Evolutionary conservation across 352 stramenopile genomes (phyloP), one percentile per base, ranked within the genome.

Genomic region (Phytophthora niederhauseri): DNA sequence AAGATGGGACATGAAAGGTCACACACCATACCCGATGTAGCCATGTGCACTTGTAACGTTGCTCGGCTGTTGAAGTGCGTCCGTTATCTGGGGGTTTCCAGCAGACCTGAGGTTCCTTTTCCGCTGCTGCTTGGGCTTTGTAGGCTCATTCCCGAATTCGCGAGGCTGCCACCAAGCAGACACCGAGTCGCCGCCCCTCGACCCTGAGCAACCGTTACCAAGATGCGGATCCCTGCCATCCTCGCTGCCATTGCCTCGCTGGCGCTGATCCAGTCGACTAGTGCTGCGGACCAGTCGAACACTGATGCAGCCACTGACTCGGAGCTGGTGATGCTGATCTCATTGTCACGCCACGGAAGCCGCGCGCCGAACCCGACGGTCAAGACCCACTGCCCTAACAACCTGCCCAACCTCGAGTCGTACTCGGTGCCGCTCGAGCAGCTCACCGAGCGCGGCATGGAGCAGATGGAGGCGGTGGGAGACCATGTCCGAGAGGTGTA

Each of bases 401-500:
- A 93, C 63, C 22, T 78, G 38, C 56, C 64, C 41, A 93, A 92
- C 55, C 62, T 89, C 2, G 49, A 81, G 38, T 62, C 76, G 56
- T 93, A 93, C 59, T 65, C 80, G 17, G 84, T 92, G 28, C 85
- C 85, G 2, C 81, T 82, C 2, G 84, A 92, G 71, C 82, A 93
- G 68, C 80, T 93, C 50, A 93, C 85, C 9, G 80, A 92, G 72
- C 73, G 71, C 8, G 85, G 85, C 36, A 92, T 92, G 85, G 55
- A 87, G 63, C 84, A 93, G 59, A 82, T 93, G 69, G 78, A 92
- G 50, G 68, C 68, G 1, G 79, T 85, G 9, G 85, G 85, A 0
- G 66, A 76, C 1, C 82, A 93, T 52, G 86, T 93, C 30, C 85
- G 85, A n/a, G 61, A 89, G 26, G 64, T 90, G n/a, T 93, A 93